These are phyloP conservation scores for Stygiomarasmius scandens DNA, from an alignment of 1,284 basidiomycete genomes.

Conservation along the genomic window DNA sequence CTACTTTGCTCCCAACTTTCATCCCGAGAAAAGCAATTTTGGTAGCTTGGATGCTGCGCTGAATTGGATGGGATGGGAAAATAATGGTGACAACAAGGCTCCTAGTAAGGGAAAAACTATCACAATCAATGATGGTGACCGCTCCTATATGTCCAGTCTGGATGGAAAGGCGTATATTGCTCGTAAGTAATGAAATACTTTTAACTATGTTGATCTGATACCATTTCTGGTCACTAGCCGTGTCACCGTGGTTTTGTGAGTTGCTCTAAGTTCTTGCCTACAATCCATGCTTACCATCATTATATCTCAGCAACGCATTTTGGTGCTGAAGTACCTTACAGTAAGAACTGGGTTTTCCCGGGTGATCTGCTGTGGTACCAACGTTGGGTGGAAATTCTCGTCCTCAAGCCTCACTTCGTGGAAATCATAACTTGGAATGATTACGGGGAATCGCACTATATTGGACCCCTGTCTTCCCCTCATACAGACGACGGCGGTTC, in stretches of 20 bases:
- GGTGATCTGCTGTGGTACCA: constrained; percentile 35
- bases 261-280: background rate
- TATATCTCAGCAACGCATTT: constrained; percentile 36
- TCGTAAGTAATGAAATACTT: constrained; percentile 24
- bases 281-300: background rate
- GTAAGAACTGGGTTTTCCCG: constrained; percentile 38
- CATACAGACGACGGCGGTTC: constrained; percentile 27
- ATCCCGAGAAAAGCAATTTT: constrained; percentile 23
- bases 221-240: constrained; percentile 27
- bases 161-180: constrained; percentile 34
- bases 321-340: constrained; percentile 26
- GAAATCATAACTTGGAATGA: constrained; percentile 41
- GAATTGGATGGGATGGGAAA: constrained; percentile 26
- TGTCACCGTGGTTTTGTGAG: constrained; percentile 44
- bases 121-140: constrained; percentile 30
- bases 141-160: constrained; percentile 20
- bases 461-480: constrained; percentile 22
- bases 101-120: constrained; percentile 17
- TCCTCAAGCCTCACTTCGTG: constrained; percentile 37
- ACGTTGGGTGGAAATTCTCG: constrained; percentile 32
- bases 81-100: constrained; percentile 26
- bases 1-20: constrained; percentile 25
- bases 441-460: constrained; percentile 27
- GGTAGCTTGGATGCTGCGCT: constrained; percentile 23
- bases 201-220: constrained; percentile 21